These are phyloP conservation scores for Nigrospora oryzae DNA, from an alignment of 2,329 filamentous ascomycete genomes.

Conservation along the genomic window DNA sequence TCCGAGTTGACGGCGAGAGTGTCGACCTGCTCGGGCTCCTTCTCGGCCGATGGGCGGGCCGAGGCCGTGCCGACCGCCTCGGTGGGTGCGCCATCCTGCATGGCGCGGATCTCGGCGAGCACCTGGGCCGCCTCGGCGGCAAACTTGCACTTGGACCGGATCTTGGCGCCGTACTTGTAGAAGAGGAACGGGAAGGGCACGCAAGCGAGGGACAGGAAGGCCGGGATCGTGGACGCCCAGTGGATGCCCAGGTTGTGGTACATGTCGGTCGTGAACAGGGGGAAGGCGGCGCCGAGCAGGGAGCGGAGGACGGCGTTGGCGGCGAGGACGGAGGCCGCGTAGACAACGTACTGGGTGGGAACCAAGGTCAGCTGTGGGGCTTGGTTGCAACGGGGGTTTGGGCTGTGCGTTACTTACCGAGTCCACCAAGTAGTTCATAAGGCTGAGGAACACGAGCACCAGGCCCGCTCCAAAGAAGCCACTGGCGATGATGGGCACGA, in stretches of 20 bases:
- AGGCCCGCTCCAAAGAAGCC: slow-evolving; percentile 28
- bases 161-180: slow-evolving; percentile 58
- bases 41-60: background rate
- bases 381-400: background rate
- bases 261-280: slow-evolving; percentile 53
- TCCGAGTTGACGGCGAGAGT: background rate
- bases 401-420: slow-evolving; percentile 21
- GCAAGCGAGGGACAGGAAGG: slow-evolving; percentile 46
- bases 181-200: slow-evolving; percentile 60
- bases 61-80: too few relatives aligned
- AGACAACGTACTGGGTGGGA: slow-evolving; percentile 58
- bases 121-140: slow-evolving; percentile 58
- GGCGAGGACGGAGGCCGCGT: slow-evolving; percentile 65
- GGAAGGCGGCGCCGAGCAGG: slow-evolving; percentile 64
- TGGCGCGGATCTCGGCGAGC: slow-evolving; percentile 1
- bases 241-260: slow-evolving; percentile 39
- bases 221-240: slow-evolving; percentile 48
- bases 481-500: slow-evolving; percentile 30
- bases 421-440: slow-evolving; percentile 52
- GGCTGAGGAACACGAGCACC: slow-evolving; percentile 47
- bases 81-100: background rate
- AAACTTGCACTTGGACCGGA: slow-evolving; percentile 62
- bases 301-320: slow-evolving; percentile 66
- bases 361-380: slow-evolving; percentile 69
- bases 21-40: background rate